Percentiles rank a stretch among this genome's conserved stretches.
Evolutionary conservation across 2,329 filamentous ascomycete species (phyloP).

Genomic region (Arthrobotrys megalospora): DNA sequence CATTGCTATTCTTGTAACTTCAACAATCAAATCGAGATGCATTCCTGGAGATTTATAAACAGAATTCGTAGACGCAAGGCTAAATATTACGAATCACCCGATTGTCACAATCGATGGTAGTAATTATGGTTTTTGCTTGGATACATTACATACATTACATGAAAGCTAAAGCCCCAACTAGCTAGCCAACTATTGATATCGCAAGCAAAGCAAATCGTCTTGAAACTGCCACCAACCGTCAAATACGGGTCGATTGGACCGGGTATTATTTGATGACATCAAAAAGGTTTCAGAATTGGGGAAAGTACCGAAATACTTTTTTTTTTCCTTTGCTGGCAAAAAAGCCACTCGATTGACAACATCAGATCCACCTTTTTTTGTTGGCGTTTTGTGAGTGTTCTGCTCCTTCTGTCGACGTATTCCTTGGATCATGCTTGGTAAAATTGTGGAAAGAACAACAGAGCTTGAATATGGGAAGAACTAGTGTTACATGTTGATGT

Average conservation of each 20-base stretch:
- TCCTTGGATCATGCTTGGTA: not conserved
- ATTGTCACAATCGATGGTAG: not conserved
- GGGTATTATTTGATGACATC: slow-evolving; percentile 15
- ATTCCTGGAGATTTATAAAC: slow-evolving; percentile 1
- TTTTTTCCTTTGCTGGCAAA: slow-evolving; percentile 9
- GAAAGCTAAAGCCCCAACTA: slow-evolving; percentile 4
- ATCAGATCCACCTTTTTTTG: not conserved
- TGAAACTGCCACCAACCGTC: slow-evolving; percentile 18
- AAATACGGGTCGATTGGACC: slow-evolving; percentile 19
- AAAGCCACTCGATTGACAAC: slow-evolving; percentile 16
- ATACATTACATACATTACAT: slow-evolving; percentile 11
- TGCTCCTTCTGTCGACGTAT: not conserved
- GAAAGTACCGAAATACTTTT: slow-evolving; percentile 3
- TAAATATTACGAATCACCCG: slow-evolving; percentile 17
- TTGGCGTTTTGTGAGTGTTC: slow-evolving; percentile 7
- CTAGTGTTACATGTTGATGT: slow-evolving; percentile 57
- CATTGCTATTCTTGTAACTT: slow-evolving; percentile 22
- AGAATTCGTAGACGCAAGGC: slow-evolving; percentile 15
- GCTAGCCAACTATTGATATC: not conserved
- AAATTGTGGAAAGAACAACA: slow-evolving; percentile 1
- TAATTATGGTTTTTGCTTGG: slow-evolving; percentile 16
- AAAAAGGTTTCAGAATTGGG: not conserved
- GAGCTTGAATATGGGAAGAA: slow-evolving; percentile 9
- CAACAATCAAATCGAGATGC: slow-evolving; percentile 28
- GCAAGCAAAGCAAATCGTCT: slow-evolving; percentile 11